A percentile compares a stretch with the other conserved stretches of the same genome.
Evolutionary conservation across 2,329 filamentous ascomycete species (phyloP).

Genomic region (Claviceps purpurea): DNA sequence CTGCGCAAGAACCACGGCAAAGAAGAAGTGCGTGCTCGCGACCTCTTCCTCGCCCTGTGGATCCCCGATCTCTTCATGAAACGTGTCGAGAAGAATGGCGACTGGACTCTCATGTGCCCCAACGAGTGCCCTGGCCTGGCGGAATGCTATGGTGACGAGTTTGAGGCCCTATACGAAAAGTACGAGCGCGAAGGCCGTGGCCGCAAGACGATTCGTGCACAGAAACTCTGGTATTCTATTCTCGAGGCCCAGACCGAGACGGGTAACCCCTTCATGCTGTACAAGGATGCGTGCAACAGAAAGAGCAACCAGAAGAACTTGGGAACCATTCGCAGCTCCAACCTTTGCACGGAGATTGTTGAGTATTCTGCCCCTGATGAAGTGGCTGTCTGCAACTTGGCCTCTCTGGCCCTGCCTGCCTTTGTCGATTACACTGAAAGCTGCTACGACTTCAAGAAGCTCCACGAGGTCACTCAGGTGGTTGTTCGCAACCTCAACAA

Average conservation of each 20-base stretch:
- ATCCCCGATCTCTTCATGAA: constrained; percentile 99
- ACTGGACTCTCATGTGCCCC: constrained; percentile 97
- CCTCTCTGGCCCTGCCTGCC: constrained; percentile 80
- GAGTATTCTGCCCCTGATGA: constrained; percentile 97
- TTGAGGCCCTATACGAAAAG: constrained; percentile 83
- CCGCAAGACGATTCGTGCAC: constrained; percentile 83
- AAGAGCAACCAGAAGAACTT: constrained; percentile 99
- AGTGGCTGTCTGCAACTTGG: constrained; percentile 96
- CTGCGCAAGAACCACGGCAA: constrained; percentile 99
- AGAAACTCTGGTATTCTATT: constrained; percentile 99
- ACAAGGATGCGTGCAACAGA: constrained; percentile 96
- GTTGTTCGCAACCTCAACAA: constrained; percentile 93
- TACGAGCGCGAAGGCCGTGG: constrained; percentile 84
- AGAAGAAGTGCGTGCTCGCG: constrained; percentile 91
- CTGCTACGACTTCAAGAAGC: constrained; percentile 88
- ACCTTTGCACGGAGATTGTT: constrained; percentile 96
- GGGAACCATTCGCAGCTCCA: constrained; percentile 95
- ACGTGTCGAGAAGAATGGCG: constrained; percentile 89
- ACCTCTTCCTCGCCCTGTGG: constrained; percentile 96
- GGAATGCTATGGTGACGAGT: constrained; percentile 95
- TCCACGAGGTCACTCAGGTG: constrained; percentile 87
- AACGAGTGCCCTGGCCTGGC: constrained; percentile 91
- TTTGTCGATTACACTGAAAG: constrained; percentile 79
- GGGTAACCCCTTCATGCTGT: constrained; percentile 98
- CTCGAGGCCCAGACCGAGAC: constrained; percentile 98